phyloP scores from a whole-genome alignment of 2,329 filamentous ascomycete species.

The Phialocephala sp. region DNA sequence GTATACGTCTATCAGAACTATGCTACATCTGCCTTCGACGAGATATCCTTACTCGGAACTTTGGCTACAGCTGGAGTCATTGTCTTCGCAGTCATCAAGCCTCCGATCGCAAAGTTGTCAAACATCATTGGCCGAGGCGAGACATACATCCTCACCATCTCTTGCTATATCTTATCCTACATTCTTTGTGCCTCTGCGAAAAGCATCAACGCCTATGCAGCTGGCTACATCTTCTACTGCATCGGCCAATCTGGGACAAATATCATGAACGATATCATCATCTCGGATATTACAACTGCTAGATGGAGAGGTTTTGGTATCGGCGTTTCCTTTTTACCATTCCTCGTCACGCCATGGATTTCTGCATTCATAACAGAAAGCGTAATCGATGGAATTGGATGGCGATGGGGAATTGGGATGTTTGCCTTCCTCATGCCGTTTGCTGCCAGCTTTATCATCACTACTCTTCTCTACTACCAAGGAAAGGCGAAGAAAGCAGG shows the following conservation, averaged over 20 bases:
- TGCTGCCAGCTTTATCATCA: conserved; percentile 55
- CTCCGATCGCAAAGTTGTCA: conserved; percentile 65
- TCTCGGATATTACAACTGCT: conserved; percentile 63
- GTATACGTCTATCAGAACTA: conserved; percentile 44
- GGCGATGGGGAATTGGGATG: conserved; percentile 64
- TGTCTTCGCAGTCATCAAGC: conserved; percentile 60
- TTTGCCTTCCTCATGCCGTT: conserved; percentile 60
- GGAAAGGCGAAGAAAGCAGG: conserved; percentile 53
- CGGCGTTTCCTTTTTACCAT: conserved; percentile 57
- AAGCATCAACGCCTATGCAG: conserved; percentile 57
- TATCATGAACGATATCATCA: conserved; percentile 66
- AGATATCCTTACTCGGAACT: conserved; percentile 41
- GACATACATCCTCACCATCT: conserved; percentile 60
- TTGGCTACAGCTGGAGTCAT: conserved; percentile 44
- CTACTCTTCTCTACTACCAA: conserved; percentile 56
- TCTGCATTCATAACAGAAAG: conserved; percentile 54
- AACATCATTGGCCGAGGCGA: conserved; percentile 68
- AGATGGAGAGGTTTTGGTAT: conserved; percentile 58
- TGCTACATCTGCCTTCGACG: conserved; percentile 43
- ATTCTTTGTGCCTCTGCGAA: conserved; percentile 61
- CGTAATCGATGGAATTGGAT: conserved; percentile 51
- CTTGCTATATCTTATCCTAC: conserved; percentile 61
- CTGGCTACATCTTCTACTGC: conserved; percentile 62
- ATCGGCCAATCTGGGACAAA: conserved; percentile 64
- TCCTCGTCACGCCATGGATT: conserved; percentile 61